These are phyloP conservation scores for Emydomyces testavorans DNA, from an alignment of 2,329 filamentous ascomycete species.

Conservation along the genomic window DNA sequence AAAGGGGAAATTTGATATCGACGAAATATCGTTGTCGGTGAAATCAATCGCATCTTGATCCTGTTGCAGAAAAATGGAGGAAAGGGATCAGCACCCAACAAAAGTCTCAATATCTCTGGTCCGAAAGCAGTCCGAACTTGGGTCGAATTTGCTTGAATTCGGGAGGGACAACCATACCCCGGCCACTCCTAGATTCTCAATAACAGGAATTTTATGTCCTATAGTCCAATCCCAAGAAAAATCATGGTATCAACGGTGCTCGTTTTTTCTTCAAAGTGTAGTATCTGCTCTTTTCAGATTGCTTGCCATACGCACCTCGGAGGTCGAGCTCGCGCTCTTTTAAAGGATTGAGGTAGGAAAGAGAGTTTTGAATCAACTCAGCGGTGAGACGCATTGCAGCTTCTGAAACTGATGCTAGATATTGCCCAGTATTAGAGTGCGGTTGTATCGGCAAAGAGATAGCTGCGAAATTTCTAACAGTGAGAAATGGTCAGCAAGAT, in stretches of 20 bases:
- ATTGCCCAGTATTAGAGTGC: too few species aligned
- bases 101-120: too few species aligned
- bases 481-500: too few species aligned
- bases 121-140: too few species aligned
- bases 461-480: too few species aligned
- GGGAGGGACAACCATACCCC: constrained; percentile 48
- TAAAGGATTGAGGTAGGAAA: constrained; percentile 96
- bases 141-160: too few species aligned
- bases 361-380: constrained; percentile 85
- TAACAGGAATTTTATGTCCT: constrained; percentile 96
- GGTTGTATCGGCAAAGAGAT: too few species aligned
- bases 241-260: constrained; percentile 74
- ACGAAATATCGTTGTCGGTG: constrained; percentile 92
- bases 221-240: constrained; percentile 37
- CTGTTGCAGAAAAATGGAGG: constrained; percentile 34
- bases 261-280: constrained; percentile 61
- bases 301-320: constrained; percentile 64
- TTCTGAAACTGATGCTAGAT: too few species aligned
- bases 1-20: constrained; percentile 83
- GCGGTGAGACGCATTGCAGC: constrained; percentile 78
- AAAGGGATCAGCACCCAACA: constrained; percentile 1
- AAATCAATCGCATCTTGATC: constrained; percentile 96
- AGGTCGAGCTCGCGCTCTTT: constrained; percentile 98
- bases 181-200: constrained; percentile 95
- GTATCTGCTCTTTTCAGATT: constrained; percentile 85